A percentile compares a stretch with the other conserved stretches of the same genome.
These are phyloP conservation scores for carrot (Daucus carota) DNA, from an alignment of 129 eudicot genomes.

Conservation along the genomic window DH1_v3.0 NC_030383.2:49431001-49431500, in stretches of 20 bases:
- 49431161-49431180: not conserved
- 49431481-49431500: not conserved
- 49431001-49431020: constrained; percentile 62
- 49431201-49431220: not conserved
- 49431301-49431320: constrained; percentile 92
- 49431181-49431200: not conserved
- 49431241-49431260: not conserved
- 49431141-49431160: not conserved
- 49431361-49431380: constrained; percentile 27
- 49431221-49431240: not conserved
- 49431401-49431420: not conserved
- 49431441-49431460: constrained; percentile 32
- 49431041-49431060: not conserved
- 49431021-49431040: constrained; percentile 64
- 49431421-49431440: constrained; percentile 25
- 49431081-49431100: not conserved
- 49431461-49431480: constrained; percentile 59
- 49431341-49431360: constrained; percentile 57
- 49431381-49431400: not conserved
- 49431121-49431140: not conserved
- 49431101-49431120: not conserved
- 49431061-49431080: not conserved
- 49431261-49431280: not conserved
- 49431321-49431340: constrained; percentile 65
- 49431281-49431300: constrained; percentile 9